Base-by-base conservation (phyloP, 495 filamentous ascomycete species). In the Daldinia vernicosa region DNA sequence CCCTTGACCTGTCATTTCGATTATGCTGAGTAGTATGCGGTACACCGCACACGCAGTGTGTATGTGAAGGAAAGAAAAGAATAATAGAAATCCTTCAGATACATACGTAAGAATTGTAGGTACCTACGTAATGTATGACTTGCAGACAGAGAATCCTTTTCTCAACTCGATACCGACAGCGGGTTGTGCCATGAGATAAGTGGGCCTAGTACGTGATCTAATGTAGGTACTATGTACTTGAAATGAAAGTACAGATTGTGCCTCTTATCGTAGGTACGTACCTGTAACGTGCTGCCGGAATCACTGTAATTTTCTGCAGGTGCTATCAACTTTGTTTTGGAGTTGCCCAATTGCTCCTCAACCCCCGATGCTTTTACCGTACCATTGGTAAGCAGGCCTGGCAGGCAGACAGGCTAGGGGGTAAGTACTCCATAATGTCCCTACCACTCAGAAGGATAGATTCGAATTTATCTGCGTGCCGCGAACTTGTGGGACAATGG, bases 141-240 rank as follows among this genome's bases (percentile, higher is more conserved):
- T 68, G 64, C 69, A 72, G 69, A 52, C 33, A 59, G 63, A 15
- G 50, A 72, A 72, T 67, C 64, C 50, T 64, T 65, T 61, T 57
- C 70, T 43, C 32, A 57, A 65, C 70, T 61, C 11, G 56, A 69
- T 62, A 72, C 70, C 70, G 70, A 72, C 54, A 67, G 64, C 40
- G 60, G 0, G 5, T 45, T 66, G 61, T 14, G 45, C 60, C 60
- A 55, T 47, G 50, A 17, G 52, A 35, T 35, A 35, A 27, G 37
- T 6, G 56, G 55, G 24, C 58, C 53, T 19, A 19, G 14, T 35
- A 14, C 3, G 12, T 14, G 33, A 35, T 14, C 22, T 53, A 27
- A 24, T 28, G 6, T 53, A 24, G 19, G 43, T 47, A 47, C 4
- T 39, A 12, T 39, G 35, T 39, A 39, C 37, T 39, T 39, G 37